Evolutionary conservation across 2,329 filamentous ascomycete genomes (phyloP).

Genomic region (Colletotrichum sansevieriae): DNA sequence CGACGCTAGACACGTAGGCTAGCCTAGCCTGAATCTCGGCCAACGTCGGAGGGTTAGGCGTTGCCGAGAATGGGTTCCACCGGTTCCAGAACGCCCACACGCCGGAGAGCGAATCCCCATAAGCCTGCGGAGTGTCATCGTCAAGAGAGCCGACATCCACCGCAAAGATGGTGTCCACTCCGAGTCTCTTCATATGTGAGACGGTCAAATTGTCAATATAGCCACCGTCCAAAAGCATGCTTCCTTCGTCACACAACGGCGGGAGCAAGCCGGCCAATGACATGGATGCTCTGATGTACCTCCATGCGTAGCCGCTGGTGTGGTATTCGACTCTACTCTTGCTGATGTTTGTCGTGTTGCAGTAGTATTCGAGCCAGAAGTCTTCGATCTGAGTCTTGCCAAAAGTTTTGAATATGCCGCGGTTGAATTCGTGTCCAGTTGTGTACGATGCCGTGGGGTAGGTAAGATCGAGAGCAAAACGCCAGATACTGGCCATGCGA

Average conservation of each 20-base stretch:
- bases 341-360: conserved; percentile 99
- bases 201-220: conserved; percentile 98
- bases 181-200: conserved; percentile 94
- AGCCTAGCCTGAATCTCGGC: conserved; percentile 96
- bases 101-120: conserved; percentile 93
- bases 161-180: conserved; percentile 94
- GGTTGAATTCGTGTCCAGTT: conserved; percentile 98
- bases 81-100: conserved; percentile 96
- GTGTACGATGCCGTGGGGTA: conserved; percentile 98
- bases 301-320: conserved; percentile 96
- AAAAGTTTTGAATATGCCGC: conserved; percentile 98
- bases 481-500: conserved; percentile 99
- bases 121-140: conserved; percentile 90
- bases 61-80: conserved; percentile 94
- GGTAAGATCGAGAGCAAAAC: conserved; percentile 95
- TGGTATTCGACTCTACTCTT: conserved; percentile 93
- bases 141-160: conserved; percentile 94
- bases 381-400: conserved; percentile 98
- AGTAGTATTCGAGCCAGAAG: conserved; percentile 99
- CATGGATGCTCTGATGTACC: conserved; percentile 97
- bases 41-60: conserved; percentile 92
- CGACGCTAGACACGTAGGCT: conserved; percentile 94
- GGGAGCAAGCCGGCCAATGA: conserved; percentile 92
- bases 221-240: conserved; percentile 95
- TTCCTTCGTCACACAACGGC: conserved; percentile 95